A percentile compares a stretch with the other conserved stretches of the same genome.
phyloP scores from a whole-genome alignment of 2,329 filamentous ascomycete species.

The Exophiala sp. region DNA sequence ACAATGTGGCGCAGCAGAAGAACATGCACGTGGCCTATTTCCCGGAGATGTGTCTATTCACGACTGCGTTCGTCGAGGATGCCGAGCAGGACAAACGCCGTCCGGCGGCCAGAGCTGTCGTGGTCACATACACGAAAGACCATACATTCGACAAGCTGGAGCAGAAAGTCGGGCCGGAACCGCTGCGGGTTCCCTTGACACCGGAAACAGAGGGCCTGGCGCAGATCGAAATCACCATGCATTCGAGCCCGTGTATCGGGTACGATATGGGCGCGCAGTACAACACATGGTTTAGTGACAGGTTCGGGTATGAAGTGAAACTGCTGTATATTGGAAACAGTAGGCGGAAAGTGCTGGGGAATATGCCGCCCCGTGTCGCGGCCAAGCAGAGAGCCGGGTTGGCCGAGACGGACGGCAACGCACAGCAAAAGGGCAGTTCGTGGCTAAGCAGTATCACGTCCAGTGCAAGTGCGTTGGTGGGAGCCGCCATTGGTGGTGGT shows the following conservation, averaged over 20 bases:
- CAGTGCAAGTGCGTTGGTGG: slow-evolving; percentile 12
- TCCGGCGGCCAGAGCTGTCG: too few relatives aligned
- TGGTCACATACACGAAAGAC: slow-evolving; percentile 22
- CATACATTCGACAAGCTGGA: slow-evolving; percentile 25
- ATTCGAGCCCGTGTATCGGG: slow-evolving; percentile 52
- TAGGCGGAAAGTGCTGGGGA: slow-evolving; percentile 57
- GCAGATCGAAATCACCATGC: slow-evolving; percentile 51
- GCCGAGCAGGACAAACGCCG: slow-evolving; percentile 29
- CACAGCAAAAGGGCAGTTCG: slow-evolving; percentile 4
- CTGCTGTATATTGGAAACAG: slow-evolving; percentile 62
- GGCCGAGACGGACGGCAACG: neutral
- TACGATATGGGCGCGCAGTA: slow-evolving; percentile 58
- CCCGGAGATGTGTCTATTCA: slow-evolving; percentile 59
- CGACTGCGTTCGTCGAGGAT: slow-evolving; percentile 38
- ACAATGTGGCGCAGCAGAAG: slow-evolving; percentile 44
- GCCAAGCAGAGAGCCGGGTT: slow-evolving; percentile 20
- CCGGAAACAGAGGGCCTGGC: slow-evolving; percentile 47
- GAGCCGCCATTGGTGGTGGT: slow-evolving; percentile 8
- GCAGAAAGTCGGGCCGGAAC: slow-evolving; percentile 29
- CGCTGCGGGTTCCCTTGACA: slow-evolving; percentile 52
- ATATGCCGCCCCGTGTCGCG: slow-evolving; percentile 45
- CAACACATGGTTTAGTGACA: slow-evolving; percentile 61
- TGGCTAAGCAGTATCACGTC: slow-evolving; percentile 23
- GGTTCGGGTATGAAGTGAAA: slow-evolving; percentile 57
- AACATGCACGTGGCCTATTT: slow-evolving; percentile 57